These are phyloP conservation scores for Globisporangium parvum DNA, from an alignment of 352 stramenopile genomes.

Conservation along the genomic window DNA sequence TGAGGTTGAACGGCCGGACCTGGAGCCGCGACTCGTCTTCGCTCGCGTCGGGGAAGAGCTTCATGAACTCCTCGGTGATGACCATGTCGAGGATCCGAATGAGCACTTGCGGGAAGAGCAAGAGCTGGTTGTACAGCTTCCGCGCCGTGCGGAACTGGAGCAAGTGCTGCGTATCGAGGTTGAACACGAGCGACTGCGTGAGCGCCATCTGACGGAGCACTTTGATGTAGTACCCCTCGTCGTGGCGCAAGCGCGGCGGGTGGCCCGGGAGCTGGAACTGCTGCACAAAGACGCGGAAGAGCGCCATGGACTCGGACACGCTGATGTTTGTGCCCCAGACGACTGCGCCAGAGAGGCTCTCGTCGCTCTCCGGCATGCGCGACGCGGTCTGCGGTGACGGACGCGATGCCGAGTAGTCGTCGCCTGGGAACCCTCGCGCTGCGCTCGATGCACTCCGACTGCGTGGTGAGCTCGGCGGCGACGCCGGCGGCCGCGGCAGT, in stretches of 20 bases:
- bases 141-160: constrained; percentile 67
- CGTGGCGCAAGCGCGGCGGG: constrained; percentile 15
- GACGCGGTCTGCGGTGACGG: constrained; percentile 15
- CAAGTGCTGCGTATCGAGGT: constrained; percentile 91
- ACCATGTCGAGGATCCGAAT: constrained; percentile 97
- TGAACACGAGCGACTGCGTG: constrained; percentile 83
- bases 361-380: constrained; percentile 23
- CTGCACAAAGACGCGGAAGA: constrained; percentile 88
- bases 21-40: constrained; percentile 82
- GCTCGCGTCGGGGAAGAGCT: constrained; percentile 34
- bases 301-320: constrained; percentile 86
- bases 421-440: constrained; percentile 12
- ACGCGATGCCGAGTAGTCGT: constrained; percentile 33
- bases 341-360: constrained; percentile 72
- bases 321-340: constrained; percentile 94
- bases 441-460: constrained; percentile 11
- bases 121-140: constrained; percentile 95
- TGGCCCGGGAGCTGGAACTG: constrained; percentile 56
- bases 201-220: constrained; percentile 67
- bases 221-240: constrained; percentile 74
- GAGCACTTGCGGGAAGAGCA: constrained; percentile 94
- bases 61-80: constrained; percentile 87
- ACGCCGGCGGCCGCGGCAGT: constrained; percentile 51
- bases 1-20: constrained; percentile 97
- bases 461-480: constrained; percentile 51